Evolutionary conservation across 352 stramenopile genomes (phyloP), one percentile per base, ranked within the genome.

Genomic region (Globisporangium perplexum): DNA sequence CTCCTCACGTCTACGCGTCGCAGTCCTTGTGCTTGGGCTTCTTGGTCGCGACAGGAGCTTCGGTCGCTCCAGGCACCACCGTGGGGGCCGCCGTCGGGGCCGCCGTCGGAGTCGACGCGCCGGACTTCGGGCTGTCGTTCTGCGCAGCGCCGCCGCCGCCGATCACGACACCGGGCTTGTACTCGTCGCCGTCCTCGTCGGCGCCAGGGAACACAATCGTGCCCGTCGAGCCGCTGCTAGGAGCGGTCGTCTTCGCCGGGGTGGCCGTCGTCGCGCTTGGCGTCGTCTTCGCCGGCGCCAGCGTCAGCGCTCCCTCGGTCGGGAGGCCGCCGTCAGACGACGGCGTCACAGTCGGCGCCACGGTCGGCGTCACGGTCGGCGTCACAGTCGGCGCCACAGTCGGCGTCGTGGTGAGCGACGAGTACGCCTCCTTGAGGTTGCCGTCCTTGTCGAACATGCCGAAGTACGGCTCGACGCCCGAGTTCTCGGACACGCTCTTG

Each of bases 391-490:
- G 42, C 1, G 20, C 5, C 14, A 50, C 26, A 2, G 45, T 50
- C 1, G n/a, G 18, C 6, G 44, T 22, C 6, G 45, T 22, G 18
- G 30, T 71, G 46, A 82, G 45, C 12, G 60, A 35, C 17, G 63
- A 39, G 63, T 77, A 74, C 36, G 59, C 33, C 30, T 62, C 50
- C 69, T 89, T 89, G 56, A 89, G 64, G 17, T 47, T 53, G 22
- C 76, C 62, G 36, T 74, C 59, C 28, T 65, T 45, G 36, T 68
- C 71, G 52, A 84, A 86, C 43, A 90, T 53, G 18, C 78, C 78
- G 42, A 90, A 90, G 62, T 85, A 83, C 30, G 73, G 74, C 66
- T 90, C 78, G 48, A 86, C 72, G 33, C 74, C 84, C 54, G 70
- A 64, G 63, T 81, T 73, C 38, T 60, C 71, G 22, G 66, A 61